Percentiles rank a stretch among this genome's conserved stretches.
phyloP scores from a whole-genome alignment of 2,329 filamentous ascomycete species.

The Curvularia sp. region DNA sequence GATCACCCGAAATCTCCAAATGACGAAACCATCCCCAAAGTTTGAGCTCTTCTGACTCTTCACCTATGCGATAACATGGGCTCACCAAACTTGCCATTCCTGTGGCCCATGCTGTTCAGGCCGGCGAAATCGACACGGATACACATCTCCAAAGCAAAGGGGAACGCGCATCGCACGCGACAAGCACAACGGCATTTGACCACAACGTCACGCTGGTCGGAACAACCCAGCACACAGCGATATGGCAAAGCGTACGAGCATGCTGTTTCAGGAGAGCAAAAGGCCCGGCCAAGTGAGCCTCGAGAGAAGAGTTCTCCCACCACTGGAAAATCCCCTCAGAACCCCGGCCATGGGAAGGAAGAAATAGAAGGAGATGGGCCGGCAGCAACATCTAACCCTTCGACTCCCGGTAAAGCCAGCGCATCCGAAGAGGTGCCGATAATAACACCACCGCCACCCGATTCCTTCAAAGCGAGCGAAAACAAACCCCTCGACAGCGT shows the following conservation, averaged over 20 bases:
- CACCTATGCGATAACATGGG: conserved; percentile 46
- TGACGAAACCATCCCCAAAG: conserved; percentile 11
- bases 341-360: conserved; percentile 30
- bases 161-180: conserved; percentile 22
- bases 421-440: conserved; percentile 24
- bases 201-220: conserved; percentile 37
- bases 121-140: conserved; percentile 35
- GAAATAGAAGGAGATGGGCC: conserved; percentile 37
- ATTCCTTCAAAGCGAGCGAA: conserved; percentile 35
- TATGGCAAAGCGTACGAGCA: conserved; percentile 60
- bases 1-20: conserved; percentile 20
- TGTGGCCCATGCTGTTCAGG: conserved; percentile 57
- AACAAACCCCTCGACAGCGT: conserved; percentile 52
- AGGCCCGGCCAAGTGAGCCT: conserved; percentile 16
- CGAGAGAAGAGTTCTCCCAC: conserved; percentile 9
- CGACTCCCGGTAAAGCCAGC: conserved; percentile 22
- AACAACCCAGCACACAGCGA: conserved; percentile 49
- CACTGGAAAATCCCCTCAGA: conserved; percentile 14
- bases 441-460: conserved; percentile 25
- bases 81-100: conserved; percentile 55
- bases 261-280: conserved; percentile 46
- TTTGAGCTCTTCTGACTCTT: conserved; percentile 4
- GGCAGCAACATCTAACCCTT: conserved; percentile 24
- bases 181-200: conserved; percentile 34
- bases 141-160: conserved; percentile 21